Conservation (phyloP, 2,329 filamentous ascomycete genomes). For the Septoria linicola region DNA sequence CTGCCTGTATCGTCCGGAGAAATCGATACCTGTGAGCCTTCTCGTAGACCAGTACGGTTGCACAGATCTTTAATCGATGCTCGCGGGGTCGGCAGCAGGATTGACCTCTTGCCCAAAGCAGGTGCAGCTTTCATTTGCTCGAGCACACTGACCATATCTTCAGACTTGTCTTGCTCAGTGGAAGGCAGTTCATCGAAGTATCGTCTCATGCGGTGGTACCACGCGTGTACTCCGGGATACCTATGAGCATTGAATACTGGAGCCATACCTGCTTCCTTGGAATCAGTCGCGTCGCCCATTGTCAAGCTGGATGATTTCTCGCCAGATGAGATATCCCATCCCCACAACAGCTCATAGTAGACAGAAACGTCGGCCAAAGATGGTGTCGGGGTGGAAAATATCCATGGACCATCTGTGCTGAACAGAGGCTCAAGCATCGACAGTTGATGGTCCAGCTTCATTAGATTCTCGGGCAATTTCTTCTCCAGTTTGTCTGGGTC, state of each 20-base stretch:
- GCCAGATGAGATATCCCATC: constrained; percentile 40
- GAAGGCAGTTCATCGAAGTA: constrained; percentile 37
- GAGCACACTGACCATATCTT: constrained; percentile 29
- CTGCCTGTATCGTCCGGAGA: constrained; percentile 45
- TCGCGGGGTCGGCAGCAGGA: constrained; percentile 37
- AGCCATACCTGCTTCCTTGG: constrained; percentile 22
- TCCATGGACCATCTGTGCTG: constrained; percentile 35
- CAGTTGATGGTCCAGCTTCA: constrained; percentile 41
- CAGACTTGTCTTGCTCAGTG: constrained; percentile 28
- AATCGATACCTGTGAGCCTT: constrained; percentile 37
- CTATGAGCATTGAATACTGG: constrained; percentile 41
- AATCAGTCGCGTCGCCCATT: constrained; percentile 37
- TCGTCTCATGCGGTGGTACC: constrained; percentile 40
- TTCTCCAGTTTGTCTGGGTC: constrained; percentile 41
- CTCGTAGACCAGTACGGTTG: constrained; percentile 33
- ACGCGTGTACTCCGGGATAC: constrained; percentile 40
- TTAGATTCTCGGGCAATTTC: constrained; percentile 43
- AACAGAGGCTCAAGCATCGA: constrained; percentile 42
- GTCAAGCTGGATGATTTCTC: constrained; percentile 40
- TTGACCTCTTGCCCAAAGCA: constrained; percentile 24
- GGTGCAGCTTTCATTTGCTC: constrained; percentile 31
- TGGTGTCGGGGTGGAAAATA: constrained; percentile 39
- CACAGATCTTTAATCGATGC: constrained; percentile 33
- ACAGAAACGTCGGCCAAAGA: constrained; percentile 41
- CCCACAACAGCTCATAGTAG: constrained; percentile 44